Base-by-base conservation (phyloP, 2,329 filamentous ascomycete genomes). In the Stachybotrys echinatus region DNA sequence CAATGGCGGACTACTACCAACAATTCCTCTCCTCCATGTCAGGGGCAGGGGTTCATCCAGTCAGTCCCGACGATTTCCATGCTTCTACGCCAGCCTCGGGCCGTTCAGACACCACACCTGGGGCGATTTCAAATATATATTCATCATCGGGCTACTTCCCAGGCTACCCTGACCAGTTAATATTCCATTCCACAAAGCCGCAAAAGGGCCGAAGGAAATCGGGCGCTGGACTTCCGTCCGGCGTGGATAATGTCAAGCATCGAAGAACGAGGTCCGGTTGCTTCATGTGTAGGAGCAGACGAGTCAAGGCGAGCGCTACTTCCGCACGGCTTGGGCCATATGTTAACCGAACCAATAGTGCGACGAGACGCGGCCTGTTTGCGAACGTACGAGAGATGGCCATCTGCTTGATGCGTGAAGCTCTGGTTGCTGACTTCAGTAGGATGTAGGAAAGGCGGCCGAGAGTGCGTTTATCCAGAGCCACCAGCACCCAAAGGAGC, bases 211-310 rank as follows among this genome's bases (percentile, higher is more conserved):
- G 79, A 47, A 74, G 77, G 50, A 81, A 80, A 55, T 79, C 77
- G 18, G 58, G 55, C 8, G 53, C 58, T 23, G 61, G 57, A 1
- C 64, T 72, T 2, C 76, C 74, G 3, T 54, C 73, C 45, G 88
- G 61, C 20, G 42, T 57, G 37, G 67, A 95, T 54, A 85, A 88
- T 62, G 87, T 95, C 58, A 97, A 97, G 69, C 92, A 97, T 66
- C 87, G 92, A 54, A 84, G 94, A 58, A 97, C 94, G 42, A 81
- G 94, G 59, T 96, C 91, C 55, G 94, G 94, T 23, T 99, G 94
- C 71, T 96, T 77, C 56, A 97, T 92, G 44, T 99, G 94, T 69
- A 82, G 94, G 52, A 86, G 85, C 60, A 82, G 94, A 57, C 83
- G 94, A 66, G 92, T 97, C 47, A 97, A 87, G 77, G 83, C 84